Base-by-base conservation (phyloP, 208 protist genomes). In the Crithidia brevicula region DNA sequence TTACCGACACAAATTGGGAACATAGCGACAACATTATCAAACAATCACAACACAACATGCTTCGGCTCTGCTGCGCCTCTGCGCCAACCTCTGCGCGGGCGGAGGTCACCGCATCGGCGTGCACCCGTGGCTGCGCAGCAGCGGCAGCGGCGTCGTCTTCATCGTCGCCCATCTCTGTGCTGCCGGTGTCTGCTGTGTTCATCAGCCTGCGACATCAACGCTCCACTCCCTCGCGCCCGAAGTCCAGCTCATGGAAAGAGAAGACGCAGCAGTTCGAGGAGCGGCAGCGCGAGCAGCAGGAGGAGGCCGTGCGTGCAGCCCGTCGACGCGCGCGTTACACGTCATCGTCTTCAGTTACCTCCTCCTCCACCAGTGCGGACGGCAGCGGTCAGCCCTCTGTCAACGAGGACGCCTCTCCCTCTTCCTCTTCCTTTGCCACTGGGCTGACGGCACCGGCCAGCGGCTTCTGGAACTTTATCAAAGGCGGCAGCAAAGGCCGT, bases 161-260 rank as follows among this genome's bases (percentile, higher is more conserved):
- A 23, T 42, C 23, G 13, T 18, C n/a, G n/a, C n/a, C n/a, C n/a
- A n/a, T n/a, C n/a, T n/a, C n/a, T 6, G 34, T 6, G 34, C 9
- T 6, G 34, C 9, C 9, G 34, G 34, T 1, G 16, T 43, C 66
- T 22, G 20, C 54, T 15, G 27, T 68, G 47, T 45, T 18, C 67
- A 40, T 40, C n/a, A 59, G 54, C 34, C 57, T 47, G 6, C 66
- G 82, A 5, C 61, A 60, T 52, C 74, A 84, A 20, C 78, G 82
- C 23, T 57, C 38, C 18, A 59, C 75, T 3, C 45, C 79, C 4
- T 52, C 52, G 1, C 45, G 76, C n/a, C 27, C 38, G 15, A 68
- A 64, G 43, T 47, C 36, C 18, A 77, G 69, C 60, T 67, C 42
- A 9, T 82, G 77, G 77, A 52, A 72, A 50, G 77, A 67, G 31